Base-by-base conservation (phyloP, 306 rosid genomes). In the Clitoria ternatea region DNA sequence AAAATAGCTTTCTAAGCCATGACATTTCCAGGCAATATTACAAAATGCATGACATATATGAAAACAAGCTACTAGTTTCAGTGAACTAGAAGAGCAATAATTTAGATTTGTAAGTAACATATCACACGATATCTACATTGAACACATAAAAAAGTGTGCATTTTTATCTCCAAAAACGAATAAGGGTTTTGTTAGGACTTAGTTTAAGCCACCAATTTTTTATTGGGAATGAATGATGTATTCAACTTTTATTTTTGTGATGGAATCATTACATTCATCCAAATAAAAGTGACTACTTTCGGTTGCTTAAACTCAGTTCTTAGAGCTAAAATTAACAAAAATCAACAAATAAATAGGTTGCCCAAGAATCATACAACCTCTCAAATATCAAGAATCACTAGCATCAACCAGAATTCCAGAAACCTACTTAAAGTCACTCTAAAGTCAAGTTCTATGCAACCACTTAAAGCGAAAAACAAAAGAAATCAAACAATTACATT, bases 1-100 rank as follows among this genome's bases (percentile, higher is more conserved):
- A 79, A 76, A 69, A 50, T 47, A 68, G 22, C 23, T 64, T 66
- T 64, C 33, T 54, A 68, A 32, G 56, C 14, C 32, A 66, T 14
- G 48, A 29, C 33, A 42, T 56, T 27, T n/a, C 39, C 4, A 55
- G 5, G 30, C 9, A 24, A 8, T 7, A 47, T 69, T 45, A 22
- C 54, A 43, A 13, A 30, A 64, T 72, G 56, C 82, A 53, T 43
- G 36, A 24, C 40, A 48, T 27, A 30, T n/a, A 33, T 65, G 9
- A 54, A 11, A 4, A 35, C 1, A 2, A 78, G 49, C 29, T 54
- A 71, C 20, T 44, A 11, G 48, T 37, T 72, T 30, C 36, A 67
- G 55, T 30, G 35, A 7, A 53, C 57, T 39, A 19, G 24, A n/a
- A 55, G 24, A 22, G 8, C 18, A 29, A 26, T 35, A 52, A 8